Evolutionary conservation across 139 green algal species (phyloP), one percentile per base, ranked within the genome.

Genomic region (Chlorella sp.): DNA sequence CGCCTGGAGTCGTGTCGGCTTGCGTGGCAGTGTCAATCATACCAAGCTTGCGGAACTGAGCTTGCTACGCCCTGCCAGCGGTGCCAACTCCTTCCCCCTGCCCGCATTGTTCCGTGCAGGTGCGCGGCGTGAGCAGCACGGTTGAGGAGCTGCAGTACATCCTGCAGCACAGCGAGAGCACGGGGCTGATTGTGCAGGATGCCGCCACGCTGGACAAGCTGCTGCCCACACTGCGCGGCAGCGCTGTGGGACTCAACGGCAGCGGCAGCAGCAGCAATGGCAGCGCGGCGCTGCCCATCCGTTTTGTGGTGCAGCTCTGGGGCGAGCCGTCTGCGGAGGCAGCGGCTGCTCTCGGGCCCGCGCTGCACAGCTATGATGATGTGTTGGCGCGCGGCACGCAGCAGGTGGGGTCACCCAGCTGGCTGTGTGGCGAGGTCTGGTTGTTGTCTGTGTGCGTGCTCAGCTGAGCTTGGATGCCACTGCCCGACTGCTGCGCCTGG

Each of bases 131-230:
- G 38, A 93, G 86, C 57, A 91, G 92, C 28, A 89, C 92, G 21
- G 16, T 86, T 17, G 90, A 94, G n/a, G 96, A 99, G 92, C 87
- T 99, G 41, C 81, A 86, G 2, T 95, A 94, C 90, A 99, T 99
- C 86, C 32, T 94, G 41, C 72, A 74, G 23, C 90, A 98, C 84
- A 95, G 80, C 80, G 74, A 88, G 57, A 92, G 84, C 78, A 79
- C 64, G n/a, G 95, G 63, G 0, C 75, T 96, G 47, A 57, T 98
- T 12, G 83, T 97, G 47, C 93, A 98, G 81, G 95, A 98, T 69
- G 83, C 73, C 1, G 87, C 91, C 18, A 87, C 93, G 11, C 92
- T 98, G 23, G 70, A 88, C 38, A 90, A 88, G 84, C 73, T 98
- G 85, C 74, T 92, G 83, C 91, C 92, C 5, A 56, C 69, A 71